Percentiles rank a stretch among this genome's conserved stretches.
Conservation (phyloP, 495 filamentous ascomycete species). For the Penicillium psychrofluorescens region DNA sequence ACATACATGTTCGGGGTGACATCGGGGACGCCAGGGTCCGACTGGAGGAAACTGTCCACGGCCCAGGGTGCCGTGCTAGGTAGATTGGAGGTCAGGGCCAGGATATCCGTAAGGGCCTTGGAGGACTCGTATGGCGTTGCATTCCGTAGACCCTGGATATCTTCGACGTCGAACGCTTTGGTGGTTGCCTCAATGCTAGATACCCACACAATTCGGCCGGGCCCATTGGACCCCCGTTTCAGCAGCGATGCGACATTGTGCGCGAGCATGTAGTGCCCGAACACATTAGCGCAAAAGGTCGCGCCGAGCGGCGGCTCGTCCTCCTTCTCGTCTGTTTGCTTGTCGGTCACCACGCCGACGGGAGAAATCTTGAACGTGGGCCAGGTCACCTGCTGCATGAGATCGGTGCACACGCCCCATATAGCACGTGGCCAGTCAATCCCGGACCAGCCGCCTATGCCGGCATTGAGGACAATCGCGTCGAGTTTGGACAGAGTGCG, state of each 20-base stretch:
- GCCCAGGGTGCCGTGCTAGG: slow-evolving; percentile 51
- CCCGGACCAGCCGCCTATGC: slow-evolving; percentile 78
- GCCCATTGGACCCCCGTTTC: slow-evolving; percentile 34
- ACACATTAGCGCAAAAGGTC: slow-evolving; percentile 86
- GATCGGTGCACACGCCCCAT: slow-evolving; percentile 55
- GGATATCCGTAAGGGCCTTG: slow-evolving; percentile 78
- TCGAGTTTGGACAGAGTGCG: slow-evolving; percentile 61
- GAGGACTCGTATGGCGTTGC: slow-evolving; percentile 68
- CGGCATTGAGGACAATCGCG: slow-evolving; percentile 78
- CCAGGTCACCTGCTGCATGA: slow-evolving; percentile 64
- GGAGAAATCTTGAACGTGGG: slow-evolving; percentile 65
- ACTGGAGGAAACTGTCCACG: slow-evolving; percentile 42
- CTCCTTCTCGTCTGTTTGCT: slow-evolving; percentile 18
- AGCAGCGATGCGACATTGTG: slow-evolving; percentile 74
- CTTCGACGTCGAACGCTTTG: slow-evolving; percentile 49
- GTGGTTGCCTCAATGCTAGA: slow-evolving; percentile 65
- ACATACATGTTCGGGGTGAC: slow-evolving; percentile 57
- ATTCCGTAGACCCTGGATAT: slow-evolving; percentile 68
- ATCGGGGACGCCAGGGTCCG: slow-evolving; percentile 8
- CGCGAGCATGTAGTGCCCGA: slow-evolving; percentile 88
- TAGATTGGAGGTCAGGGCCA: slow-evolving; percentile 67
- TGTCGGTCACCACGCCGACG: slow-evolving; percentile 46
- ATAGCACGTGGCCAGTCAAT: slow-evolving; percentile 61
- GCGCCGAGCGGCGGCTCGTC: slow-evolving; percentile 58
- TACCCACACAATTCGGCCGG: slow-evolving; percentile 74